A percentile compares a stretch with the other conserved stretches of the same genome.
Evolutionary conservation across 2,329 filamentous ascomycete species (phyloP).

Genomic region (Trichoderma sp.): DNA sequence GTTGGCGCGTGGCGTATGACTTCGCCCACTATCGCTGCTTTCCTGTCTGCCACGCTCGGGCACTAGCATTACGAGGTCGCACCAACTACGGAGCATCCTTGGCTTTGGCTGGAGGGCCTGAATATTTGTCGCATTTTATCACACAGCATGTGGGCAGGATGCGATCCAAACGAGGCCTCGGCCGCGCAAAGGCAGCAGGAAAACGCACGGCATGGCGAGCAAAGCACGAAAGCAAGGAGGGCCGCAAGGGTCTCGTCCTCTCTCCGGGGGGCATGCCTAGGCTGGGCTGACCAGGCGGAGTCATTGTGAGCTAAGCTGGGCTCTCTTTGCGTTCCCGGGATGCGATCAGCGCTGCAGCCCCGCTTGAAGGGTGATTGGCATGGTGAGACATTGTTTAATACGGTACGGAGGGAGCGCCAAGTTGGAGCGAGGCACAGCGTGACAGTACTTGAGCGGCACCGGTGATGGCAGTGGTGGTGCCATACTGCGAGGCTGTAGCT

Average conservation of each 20-base stretch:
- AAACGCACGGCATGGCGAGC: background rate
- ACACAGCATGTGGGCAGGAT: background rate
- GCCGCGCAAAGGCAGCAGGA: background rate
- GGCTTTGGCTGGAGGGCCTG: background rate
- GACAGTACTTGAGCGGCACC: background rate
- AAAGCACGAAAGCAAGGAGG: constrained; percentile 9
- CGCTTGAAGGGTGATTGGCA: constrained; percentile 19
- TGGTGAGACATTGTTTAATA: constrained; percentile 27
- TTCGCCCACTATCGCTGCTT: background rate
- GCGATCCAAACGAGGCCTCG: background rate
- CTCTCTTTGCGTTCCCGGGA: constrained; percentile 2
- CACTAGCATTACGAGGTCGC: background rate
- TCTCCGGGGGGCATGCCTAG: constrained; percentile 24
- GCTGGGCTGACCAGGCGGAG: constrained; percentile 29
- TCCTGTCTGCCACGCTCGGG: background rate
- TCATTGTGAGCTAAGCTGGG: background rate
- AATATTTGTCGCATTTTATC: background rate
- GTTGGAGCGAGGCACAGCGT: background rate
- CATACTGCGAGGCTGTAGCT: background rate
- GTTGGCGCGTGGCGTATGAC: background rate
- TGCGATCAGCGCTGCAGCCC: constrained; percentile 28
- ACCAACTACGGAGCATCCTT: background rate
- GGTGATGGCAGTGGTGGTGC: background rate
- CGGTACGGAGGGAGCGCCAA: background rate
- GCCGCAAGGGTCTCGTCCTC: constrained; percentile 1